These are phyloP conservation scores for Megacollybia marginata DNA, from an alignment of 768 basidiomycete species.

Conservation along the genomic window DNA sequence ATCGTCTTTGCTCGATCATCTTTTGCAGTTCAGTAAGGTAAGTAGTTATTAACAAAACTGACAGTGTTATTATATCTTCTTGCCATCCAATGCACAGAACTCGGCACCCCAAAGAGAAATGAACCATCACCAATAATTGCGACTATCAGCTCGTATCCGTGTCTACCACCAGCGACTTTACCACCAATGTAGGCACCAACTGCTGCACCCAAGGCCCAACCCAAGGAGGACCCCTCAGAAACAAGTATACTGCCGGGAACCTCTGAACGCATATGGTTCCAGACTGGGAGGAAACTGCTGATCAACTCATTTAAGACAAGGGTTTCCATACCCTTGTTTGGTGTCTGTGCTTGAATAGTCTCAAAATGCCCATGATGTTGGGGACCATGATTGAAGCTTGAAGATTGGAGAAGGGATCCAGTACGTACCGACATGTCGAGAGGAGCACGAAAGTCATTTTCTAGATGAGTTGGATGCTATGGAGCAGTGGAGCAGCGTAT, in stretches of 20 bases:
- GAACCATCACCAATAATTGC: slow-evolving; percentile 65
- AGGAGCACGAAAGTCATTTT: slow-evolving; percentile 11
- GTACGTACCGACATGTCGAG: slow-evolving; percentile 25
- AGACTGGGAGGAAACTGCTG: slow-evolving; percentile 45
- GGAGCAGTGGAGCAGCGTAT: too few relatives aligned
- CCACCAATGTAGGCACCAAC: slow-evolving; percentile 49
- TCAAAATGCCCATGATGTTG: slow-evolving; percentile 41
- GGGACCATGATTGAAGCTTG: slow-evolving; percentile 37
- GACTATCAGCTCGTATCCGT: slow-evolving; percentile 44
- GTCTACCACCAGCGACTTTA: slow-evolving; percentile 6
- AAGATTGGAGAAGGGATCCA: slow-evolving; percentile 9
- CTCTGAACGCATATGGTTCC: slow-evolving; percentile 52
- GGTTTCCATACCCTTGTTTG: slow-evolving; percentile 18
- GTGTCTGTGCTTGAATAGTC: slow-evolving; percentile 17
- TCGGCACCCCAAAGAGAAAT: slow-evolving; percentile 60
- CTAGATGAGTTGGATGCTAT: too few relatives aligned
- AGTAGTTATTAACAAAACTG: too few relatives aligned
- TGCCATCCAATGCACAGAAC: slow-evolving; percentile 68
- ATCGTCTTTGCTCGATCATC: slow-evolving; percentile 65
- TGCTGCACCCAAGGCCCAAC: slow-evolving; percentile 61
- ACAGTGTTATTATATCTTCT: slow-evolving; percentile 61
- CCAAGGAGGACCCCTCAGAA: slow-evolving; percentile 61
- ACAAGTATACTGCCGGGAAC: slow-evolving; percentile 40
- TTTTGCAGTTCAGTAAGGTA: too few relatives aligned
- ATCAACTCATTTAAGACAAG: slow-evolving; percentile 60